A percentile compares a stretch with the other conserved stretches of the same genome.
Conservation (phyloP, 108 stramenopile genomes). For the Cyclotella kingstonii region DNA sequence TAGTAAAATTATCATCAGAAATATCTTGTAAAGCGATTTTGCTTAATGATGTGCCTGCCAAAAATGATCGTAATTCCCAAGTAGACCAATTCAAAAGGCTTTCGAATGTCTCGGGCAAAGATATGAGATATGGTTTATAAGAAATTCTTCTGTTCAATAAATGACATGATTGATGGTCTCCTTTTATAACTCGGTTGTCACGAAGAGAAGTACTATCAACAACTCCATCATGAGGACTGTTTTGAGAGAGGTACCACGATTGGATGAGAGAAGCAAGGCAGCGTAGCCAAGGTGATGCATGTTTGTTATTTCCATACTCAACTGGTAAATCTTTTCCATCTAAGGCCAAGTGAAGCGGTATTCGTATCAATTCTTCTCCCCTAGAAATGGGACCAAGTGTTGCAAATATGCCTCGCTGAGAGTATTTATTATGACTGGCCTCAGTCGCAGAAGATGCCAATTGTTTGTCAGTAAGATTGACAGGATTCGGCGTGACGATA, state of each 20-base stretch:
- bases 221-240: not conserved
- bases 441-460: not conserved
- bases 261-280: slow-evolving; percentile 52
- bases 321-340: slow-evolving; percentile 49
- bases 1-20: not conserved
- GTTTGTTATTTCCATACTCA: slow-evolving; percentile 27
- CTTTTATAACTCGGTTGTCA: not conserved
- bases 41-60: slow-evolving; percentile 60
- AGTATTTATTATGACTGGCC: not conserved
- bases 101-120: slow-evolving; percentile 70
- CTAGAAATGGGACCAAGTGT: slow-evolving; percentile 38
- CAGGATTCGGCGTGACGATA: slow-evolving; percentile 3
- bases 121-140: slow-evolving; percentile 51
- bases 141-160: not conserved
- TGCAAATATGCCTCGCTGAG: slow-evolving; percentile 62
- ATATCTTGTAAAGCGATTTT: slow-evolving; percentile 13
- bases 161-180: not conserved
- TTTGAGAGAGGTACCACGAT: slow-evolving; percentile 12
- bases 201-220: not conserved
- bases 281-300: slow-evolving; percentile 68
- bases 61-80: slow-evolving; percentile 45
- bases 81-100: slow-evolving; percentile 64
- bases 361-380: slow-evolving; percentile 67
- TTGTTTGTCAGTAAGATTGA: not conserved
- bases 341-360: slow-evolving; percentile 51